Base-by-base conservation (phyloP, 169 alveolate species). In the Eimeria nieschulzi region DNA sequence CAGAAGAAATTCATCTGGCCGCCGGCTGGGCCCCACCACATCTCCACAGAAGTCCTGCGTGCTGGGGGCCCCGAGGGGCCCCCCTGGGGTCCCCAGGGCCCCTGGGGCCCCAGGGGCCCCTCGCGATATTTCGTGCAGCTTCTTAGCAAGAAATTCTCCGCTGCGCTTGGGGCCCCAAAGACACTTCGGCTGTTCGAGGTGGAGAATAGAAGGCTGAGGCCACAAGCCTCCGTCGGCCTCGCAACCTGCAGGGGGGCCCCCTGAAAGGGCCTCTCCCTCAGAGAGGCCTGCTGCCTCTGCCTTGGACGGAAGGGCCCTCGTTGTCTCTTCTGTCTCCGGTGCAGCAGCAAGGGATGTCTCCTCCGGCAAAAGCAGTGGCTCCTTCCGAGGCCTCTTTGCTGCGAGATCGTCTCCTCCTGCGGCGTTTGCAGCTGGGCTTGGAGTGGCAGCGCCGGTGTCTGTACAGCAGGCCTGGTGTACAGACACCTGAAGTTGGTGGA, bases 101-200 rank as follows among this genome's bases (percentile, higher is more conserved):
- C 39, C 79, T 70, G 54, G 46, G 55, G 61, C 0, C 46, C 25
- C 9, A 0, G 21, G 46, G 56, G 15, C 68, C 17, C 68, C 84
- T 8, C 51, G 21, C 5, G 66, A 54, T 25, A 75, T 6, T 63
- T 75, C 70, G 23, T 46, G 53, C 26, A 23, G 68, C 86, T 86
- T 86, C 84, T 86, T 86, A 17, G 61, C 51, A 2, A 86, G 71
- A 56, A 86, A 86, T 55, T 86, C 92, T n/a, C 23, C 21, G 21
- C 85, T 61, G 23, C 92, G 92, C 26, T 86, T 86, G 56, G 92
- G 92, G 75, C 92, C 92, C 92, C 92, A 86, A 55, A 86, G 21
- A 46, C 66, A 54, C 21, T 75, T 59, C n/a, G 84, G 84, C 19
- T 75, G 84, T 15, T 54, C 19, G 66, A 75, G 46, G 9, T 75